Evolutionary conservation across 2,329 filamentous ascomycete species (phyloP), one percentile per base, ranked within the genome.

Genomic region (Trichoderma sp.): DNA sequence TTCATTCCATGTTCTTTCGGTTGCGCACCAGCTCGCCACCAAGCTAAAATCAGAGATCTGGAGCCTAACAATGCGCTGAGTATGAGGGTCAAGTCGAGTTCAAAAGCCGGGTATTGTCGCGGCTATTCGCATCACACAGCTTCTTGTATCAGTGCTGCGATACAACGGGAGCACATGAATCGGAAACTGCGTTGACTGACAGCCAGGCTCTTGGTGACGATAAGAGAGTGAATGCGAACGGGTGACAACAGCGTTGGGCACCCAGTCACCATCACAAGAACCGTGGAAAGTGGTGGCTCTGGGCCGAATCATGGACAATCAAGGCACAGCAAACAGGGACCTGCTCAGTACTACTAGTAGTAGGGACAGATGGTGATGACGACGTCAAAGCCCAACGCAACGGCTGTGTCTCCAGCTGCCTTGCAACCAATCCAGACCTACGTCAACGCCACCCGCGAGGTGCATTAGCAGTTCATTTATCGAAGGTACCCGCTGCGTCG

Each of bases 381-480:
- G 60, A 64, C 49, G 46, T 37, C 30, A 37, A 37, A 11, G 32
- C 21, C 51, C 61, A 56, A 21, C n/a, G 26, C 61, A 56, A 21
- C n/a, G 26, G 11, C 32, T 64, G 39, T 16, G 37, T 39, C 18
- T 43, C 18, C 16, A 18, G 7, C 39, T 43, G 39, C 39, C 39
- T 43, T 43, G 39, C 39, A 43, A 8, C 21, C 51, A 64, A n/a
- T 52, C 14, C 13, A 52, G 56, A 18, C 56, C 28, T 65, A 55
- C 61, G 61, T 56, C 61, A 56, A 56, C 61, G 61, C 61, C 51
- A 65, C 61, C 61, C 30, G 32, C 60, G 52, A 51, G 59, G 59
- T 28, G 59, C 59, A 51, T 51, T 32, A 49, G 39, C 24, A 51
- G 32, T 34, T 28, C 30, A 51, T 61, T 51, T 59, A 28, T 39